Base-by-base conservation (phyloP, 495 filamentous ascomycete species). In the Xylaria intraflava region DNA sequence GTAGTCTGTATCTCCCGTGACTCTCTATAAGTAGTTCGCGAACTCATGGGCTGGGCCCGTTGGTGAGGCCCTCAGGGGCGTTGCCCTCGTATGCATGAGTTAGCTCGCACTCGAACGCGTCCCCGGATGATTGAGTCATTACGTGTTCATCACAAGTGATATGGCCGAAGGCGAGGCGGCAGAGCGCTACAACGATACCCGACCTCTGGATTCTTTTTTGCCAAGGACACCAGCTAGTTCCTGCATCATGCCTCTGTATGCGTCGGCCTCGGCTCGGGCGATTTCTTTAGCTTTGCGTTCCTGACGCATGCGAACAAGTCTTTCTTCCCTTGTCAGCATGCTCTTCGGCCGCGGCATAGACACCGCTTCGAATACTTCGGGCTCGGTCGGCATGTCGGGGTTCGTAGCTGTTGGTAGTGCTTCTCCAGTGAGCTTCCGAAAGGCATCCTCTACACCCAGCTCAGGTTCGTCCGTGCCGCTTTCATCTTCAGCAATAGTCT, bases 311-410 rank as follows among this genome's bases (percentile, higher is more conserved):
- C 87, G 92, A 14, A 79, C 76, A 51, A 97, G 83, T 22, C 93
- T 82, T 67, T 98, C 91, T 59, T 97, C 91, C 61, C 91, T 75
- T 3, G 87, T 90, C 38, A 96, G 65, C 22, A 81, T 79, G 44
- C 81, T 85, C 45, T 88, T 80, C n/a, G 83, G 83, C 51, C 78
- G 79, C 12, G 91, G 88, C 46, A 88, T 69, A 1, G 90, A 87
- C 36, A 96, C 79, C 0, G 90, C 92, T 67, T 98, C 93, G 54
- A 92, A 95, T 5, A 98, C 80, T 62, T 96, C 89, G 51, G 92
- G 85, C 46, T 80, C 78, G 40, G 30, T 85, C 79, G 5, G 66
- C 65, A 42, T 69, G 62, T 24, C 60, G 50, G 20, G 46, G 49
- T 70, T 62, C 44, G 46, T 57, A 31, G 53, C 41, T 14, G 27